A percentile compares a stretch with the other conserved stretches of the same genome.
These are phyloP conservation scores for Adiantum capillusveneris DNA, from an alignment of 75 land plant genomes.

Conservation along the genomic window DNA sequence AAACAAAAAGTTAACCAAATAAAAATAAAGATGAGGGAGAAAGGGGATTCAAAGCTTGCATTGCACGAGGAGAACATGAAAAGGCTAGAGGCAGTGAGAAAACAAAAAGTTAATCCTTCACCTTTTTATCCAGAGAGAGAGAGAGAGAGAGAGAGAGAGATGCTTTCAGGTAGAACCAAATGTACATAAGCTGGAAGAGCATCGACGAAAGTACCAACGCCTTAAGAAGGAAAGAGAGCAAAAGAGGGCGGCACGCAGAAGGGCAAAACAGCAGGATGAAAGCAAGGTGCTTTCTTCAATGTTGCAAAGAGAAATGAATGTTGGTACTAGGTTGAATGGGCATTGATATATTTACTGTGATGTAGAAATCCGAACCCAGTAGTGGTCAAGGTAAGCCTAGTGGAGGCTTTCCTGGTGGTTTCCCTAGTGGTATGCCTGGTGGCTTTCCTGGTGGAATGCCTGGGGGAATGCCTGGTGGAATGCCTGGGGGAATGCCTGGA, in stretches of 20 bases:
- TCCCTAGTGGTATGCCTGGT: slow-evolving; percentile 33
- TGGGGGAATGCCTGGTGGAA: slow-evolving; percentile 41
- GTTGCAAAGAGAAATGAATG: not conserved
- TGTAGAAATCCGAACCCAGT: not conserved
- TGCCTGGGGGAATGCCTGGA: slow-evolving; percentile 34
- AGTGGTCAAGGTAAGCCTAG: slow-evolving; percentile 10
- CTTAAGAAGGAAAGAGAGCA: slow-evolving; percentile 71
- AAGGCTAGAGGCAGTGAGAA: too few species aligned
- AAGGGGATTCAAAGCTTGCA: too few species aligned
- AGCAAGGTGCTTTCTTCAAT: slow-evolving; percentile 58
- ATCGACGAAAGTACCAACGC: slow-evolving; percentile 81
- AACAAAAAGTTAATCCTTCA: too few species aligned
- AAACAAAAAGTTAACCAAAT: too few species aligned
- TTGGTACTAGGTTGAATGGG: too few species aligned
- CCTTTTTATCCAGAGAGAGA: too few species aligned
- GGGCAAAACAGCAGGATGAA: slow-evolving; percentile 65
- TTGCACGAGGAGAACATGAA: too few species aligned
- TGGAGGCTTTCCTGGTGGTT: slow-evolving; percentile 31
- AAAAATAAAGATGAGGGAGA: too few species aligned
- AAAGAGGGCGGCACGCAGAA: slow-evolving; percentile 59
- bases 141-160: too few species aligned
- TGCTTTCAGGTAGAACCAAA: slow-evolving; percentile 82
- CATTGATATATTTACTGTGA: too few species aligned
- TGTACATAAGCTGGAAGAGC: slow-evolving; percentile 91
- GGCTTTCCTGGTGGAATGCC: slow-evolving; percentile 31